phyloP scores from a whole-genome alignment of 257 asterid genomes.

The Salvia rosmarinus region DNA sequence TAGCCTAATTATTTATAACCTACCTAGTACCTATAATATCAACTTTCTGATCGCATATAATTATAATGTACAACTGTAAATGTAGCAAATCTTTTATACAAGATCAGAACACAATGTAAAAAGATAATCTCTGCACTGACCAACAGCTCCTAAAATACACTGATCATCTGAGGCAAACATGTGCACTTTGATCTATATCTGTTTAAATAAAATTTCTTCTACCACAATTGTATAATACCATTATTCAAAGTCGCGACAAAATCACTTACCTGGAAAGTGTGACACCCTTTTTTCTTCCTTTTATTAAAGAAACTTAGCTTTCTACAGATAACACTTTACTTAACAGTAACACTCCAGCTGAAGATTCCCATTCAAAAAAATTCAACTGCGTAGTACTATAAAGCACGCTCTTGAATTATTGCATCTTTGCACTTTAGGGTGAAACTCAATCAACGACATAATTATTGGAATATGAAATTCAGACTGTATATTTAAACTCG shows the following conservation, averaged over 20 bases:
- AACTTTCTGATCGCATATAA: neutral
- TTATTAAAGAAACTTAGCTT: conserved; percentile 30
- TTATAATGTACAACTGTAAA: neutral
- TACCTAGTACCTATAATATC: neutral
- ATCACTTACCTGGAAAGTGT: conserved; percentile 41
- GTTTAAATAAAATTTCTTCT: conserved; percentile 12
- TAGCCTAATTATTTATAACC: neutral
- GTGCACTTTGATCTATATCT: conserved; percentile 28
- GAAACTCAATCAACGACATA: neutral
- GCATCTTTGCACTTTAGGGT: neutral
- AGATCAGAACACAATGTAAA: neutral
- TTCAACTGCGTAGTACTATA: neutral
- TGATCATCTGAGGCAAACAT: conserved; percentile 33
- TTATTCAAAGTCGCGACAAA: conserved; percentile 42
- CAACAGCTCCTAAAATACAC: conserved; percentile 8
- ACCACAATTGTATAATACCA: conserved; percentile 8
- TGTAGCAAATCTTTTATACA: neutral
- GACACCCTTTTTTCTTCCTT: conserved; percentile 31
- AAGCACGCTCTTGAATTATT: conserved; percentile 11
- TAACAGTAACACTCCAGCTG: neutral
- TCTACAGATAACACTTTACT: neutral
- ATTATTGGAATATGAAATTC: too few species aligned
- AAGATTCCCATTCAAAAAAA: conserved; percentile 1
- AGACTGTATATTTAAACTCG: too few species aligned
- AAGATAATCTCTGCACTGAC: neutral